A percentile compares a stretch with the other conserved stretches of the same genome.
Evolutionary conservation across 257 asterid genomes (phyloP).

Genomic region (Sherardia arvensis): DNA sequence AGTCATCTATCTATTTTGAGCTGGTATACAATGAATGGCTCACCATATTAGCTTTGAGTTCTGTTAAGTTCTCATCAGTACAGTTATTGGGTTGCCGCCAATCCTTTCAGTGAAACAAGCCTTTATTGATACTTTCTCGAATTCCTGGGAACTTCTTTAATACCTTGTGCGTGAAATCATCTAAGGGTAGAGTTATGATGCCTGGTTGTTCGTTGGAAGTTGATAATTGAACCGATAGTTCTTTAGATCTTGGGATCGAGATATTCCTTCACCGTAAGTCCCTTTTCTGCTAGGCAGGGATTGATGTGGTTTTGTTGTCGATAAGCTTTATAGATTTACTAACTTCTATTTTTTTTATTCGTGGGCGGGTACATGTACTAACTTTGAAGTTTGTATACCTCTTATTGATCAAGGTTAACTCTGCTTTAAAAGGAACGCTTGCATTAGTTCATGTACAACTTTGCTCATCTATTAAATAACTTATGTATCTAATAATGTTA

Average conservation of each 20-base stretch:
- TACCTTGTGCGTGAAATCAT: background rate
- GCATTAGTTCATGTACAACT: background rate
- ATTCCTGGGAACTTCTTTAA: background rate
- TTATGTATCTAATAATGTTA: background rate
- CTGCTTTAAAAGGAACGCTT: background rate
- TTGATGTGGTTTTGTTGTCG: background rate
- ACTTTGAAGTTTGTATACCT: background rate
- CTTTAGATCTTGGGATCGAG: background rate
- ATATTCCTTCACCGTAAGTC: conserved; percentile 6
- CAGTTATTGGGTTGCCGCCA: background rate
- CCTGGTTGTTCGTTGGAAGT: background rate
- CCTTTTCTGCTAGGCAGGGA: background rate
- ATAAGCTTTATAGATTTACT: background rate
- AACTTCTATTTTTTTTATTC: background rate
- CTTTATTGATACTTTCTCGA: background rate
- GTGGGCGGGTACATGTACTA: background rate
- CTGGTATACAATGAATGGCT: conserved; percentile 9
- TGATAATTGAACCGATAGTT: background rate
- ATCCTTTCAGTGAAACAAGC: background rate
- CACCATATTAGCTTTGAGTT: background rate
- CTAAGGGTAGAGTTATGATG: background rate
- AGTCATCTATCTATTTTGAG: background rate
- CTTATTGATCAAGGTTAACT: background rate
- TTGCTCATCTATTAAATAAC: background rate
- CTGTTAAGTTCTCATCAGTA: background rate